Percentiles rank a stretch among this genome's conserved stretches.
These are phyloP conservation scores for Ormosia emarginata DNA, from an alignment of 306 rosid genomes.

Conservation along the genomic window DNA sequence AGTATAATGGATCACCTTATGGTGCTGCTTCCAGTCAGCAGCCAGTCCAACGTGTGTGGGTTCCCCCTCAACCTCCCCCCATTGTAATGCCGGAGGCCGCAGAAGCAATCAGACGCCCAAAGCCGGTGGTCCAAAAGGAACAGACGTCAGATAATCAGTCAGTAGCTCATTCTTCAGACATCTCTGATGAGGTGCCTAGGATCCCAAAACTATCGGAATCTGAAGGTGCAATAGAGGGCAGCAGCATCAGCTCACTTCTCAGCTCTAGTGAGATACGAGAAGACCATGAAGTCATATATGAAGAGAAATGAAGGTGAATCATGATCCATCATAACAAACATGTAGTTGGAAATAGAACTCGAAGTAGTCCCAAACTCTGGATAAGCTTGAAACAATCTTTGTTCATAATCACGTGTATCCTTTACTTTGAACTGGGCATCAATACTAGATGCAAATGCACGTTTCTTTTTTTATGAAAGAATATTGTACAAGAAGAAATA, in stretches of 20 bases:
- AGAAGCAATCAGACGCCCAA: conserved; percentile 90
- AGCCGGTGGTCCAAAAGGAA: conserved; percentile 56
- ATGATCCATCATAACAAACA: background rate
- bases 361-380: background rate
- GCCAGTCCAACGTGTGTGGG: conserved; percentile 68
- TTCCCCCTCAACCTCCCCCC: conserved; percentile 96
- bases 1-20: conserved; percentile 41
- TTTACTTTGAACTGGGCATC: conserved; percentile 4
- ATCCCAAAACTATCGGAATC: conserved; percentile 47
- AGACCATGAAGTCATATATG: conserved; percentile 26
- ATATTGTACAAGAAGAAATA: background rate
- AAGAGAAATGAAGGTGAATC: conserved; percentile 31
- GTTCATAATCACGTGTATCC: background rate
- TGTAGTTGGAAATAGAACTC: conserved; percentile 1
- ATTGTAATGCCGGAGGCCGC: conserved; percentile 83
- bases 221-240: conserved; percentile 48
- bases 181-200: conserved; percentile 48
- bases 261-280: conserved; percentile 59
- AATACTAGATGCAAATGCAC: conserved; percentile 1
- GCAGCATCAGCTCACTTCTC: background rate
- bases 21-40: conserved; percentile 41
- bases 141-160: conserved; percentile 44
- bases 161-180: conserved; percentile 37
- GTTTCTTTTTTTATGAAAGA: background rate
- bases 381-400: conserved; percentile 3